Conservation (phyloP, 163 green algal genomes). For the Chlamydomonas reinhardtii region DNA sequence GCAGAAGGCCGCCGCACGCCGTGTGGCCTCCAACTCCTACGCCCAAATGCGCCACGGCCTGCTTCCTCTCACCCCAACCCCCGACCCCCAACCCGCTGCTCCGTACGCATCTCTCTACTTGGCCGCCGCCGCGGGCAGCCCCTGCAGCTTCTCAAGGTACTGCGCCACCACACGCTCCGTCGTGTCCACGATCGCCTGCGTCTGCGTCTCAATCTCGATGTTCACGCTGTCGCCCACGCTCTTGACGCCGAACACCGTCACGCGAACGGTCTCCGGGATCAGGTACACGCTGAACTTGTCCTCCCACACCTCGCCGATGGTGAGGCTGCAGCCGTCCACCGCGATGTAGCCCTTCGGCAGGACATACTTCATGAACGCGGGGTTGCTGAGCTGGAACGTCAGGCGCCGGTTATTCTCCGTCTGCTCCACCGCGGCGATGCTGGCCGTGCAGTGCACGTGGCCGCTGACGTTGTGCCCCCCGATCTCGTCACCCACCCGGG, state of each 20-base stretch:
- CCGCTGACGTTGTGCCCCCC: slow-evolving; percentile 95
- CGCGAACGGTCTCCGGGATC: slow-evolving; percentile 95
- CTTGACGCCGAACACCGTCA: slow-evolving; percentile 87
- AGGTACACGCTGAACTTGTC: slow-evolving; percentile 93
- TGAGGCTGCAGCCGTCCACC: slow-evolving; percentile 96
- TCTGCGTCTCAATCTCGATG: slow-evolving; percentile 94
- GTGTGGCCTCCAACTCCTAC: no score
- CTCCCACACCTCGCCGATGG: slow-evolving; percentile 81
- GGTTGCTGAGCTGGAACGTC: slow-evolving; percentile 78
- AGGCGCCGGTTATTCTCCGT: slow-evolving; percentile 84
- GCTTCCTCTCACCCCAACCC: no score
- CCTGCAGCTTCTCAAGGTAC: slow-evolving; percentile 28
- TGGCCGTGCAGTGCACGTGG: slow-evolving; percentile 90
- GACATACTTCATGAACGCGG: slow-evolving; percentile 94
- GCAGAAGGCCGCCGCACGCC: no score
- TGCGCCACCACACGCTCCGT: slow-evolving; percentile 79
- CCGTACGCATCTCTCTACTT: no score
- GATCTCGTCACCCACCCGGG: slow-evolving; percentile 96
- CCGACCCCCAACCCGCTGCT: no score
- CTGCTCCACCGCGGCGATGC: slow-evolving; percentile 71
- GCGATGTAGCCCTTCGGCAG: slow-evolving; percentile 98
- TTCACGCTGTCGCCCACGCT: slow-evolving; percentile 85
- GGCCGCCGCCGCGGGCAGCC: no score
- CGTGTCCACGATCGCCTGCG: slow-evolving; percentile 89
- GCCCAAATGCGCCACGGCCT: no score